These are phyloP conservation scores for Acanthamoeba triangularis DNA, from an alignment of 208 protist species.

Conservation along the genomic window DNA sequence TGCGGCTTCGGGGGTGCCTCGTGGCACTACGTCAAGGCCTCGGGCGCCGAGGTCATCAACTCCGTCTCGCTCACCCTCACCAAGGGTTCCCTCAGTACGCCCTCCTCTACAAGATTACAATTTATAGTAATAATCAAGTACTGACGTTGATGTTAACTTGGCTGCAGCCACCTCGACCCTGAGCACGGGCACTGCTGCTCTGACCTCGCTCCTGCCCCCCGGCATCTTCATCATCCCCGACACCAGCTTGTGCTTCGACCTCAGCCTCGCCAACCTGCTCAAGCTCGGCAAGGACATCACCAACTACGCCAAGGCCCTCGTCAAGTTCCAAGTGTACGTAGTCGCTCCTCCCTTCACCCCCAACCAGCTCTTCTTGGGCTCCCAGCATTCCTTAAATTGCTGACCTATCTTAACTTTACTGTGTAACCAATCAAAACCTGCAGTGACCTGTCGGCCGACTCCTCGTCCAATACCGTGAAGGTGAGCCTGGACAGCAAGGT, in stretches of 20 bases:
- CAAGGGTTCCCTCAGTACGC: neutral
- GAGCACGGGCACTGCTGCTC: neutral
- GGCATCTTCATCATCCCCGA: constrained; percentile 1
- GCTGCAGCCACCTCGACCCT: neutral
- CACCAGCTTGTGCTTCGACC: neutral
- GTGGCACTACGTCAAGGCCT: neutral
- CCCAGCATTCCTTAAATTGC: too few relatives aligned
- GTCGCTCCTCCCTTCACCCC: too few relatives aligned
- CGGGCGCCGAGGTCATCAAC: neutral
- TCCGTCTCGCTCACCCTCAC: neutral
- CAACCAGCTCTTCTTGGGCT: too few relatives aligned
- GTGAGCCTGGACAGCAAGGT: neutral
- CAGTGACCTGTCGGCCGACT: neutral
- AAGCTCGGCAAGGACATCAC: neutral
- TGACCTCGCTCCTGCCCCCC: neutral
- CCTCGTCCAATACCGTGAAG: neutral
- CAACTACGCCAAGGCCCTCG: neutral
- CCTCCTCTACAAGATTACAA: too few relatives aligned
- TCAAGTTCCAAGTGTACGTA: neutral
- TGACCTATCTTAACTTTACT: too few relatives aligned
- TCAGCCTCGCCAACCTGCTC: neutral
- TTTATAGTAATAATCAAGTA: too few relatives aligned
- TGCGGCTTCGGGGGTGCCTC: neutral
- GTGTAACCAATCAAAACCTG: too few relatives aligned
- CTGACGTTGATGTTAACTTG: too few relatives aligned